Conservation (phyloP, 345 rosid genomes). For the Corymbia maculata region DNA sequence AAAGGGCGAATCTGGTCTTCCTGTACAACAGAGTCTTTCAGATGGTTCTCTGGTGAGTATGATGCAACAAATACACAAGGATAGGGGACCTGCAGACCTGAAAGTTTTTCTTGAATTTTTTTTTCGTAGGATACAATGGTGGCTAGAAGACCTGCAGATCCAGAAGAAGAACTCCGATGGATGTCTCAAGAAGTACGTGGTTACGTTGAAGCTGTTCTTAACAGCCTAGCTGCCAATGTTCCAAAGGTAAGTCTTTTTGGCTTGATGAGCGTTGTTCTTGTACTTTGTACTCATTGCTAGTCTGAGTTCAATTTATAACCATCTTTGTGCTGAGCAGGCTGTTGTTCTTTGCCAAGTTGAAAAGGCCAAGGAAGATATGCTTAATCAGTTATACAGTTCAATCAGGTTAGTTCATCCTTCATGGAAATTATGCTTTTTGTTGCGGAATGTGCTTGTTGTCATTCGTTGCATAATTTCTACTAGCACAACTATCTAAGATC, state of each 20-base stretch:
- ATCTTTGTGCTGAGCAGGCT: slow-evolving; percentile 49
- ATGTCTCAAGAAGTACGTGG: slow-evolving; percentile 99
- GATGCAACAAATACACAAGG: background rate
- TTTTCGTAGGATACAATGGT: slow-evolving; percentile 73
- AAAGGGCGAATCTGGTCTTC: slow-evolving; percentile 36
- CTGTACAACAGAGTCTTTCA: slow-evolving; percentile 86
- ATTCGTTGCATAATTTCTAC: background rate
- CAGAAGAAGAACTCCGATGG: slow-evolving; percentile 99
- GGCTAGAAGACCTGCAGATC: slow-evolving; percentile 87
- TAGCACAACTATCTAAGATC: background rate
- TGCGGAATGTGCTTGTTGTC: background rate
- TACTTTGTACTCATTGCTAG: background rate
- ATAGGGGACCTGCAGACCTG: background rate
- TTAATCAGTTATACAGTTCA: slow-evolving; percentile 84
- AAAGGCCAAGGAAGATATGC: slow-evolving; percentile 98
- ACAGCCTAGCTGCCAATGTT: slow-evolving; percentile 97
- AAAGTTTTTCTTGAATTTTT: background rate
- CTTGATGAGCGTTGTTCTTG: background rate
- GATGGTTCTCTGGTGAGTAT: slow-evolving; percentile 96
- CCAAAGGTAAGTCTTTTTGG: slow-evolving; percentile 55
- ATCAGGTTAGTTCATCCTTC: slow-evolving; percentile 49
- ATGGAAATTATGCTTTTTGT: background rate
- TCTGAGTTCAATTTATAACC: background rate
- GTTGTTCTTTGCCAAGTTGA: slow-evolving; percentile 99
- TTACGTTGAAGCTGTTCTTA: slow-evolving; percentile 98